Evolutionary conservation across 2,329 filamentous ascomycete species (phyloP).

Genomic region (Aspergillus fijiensis): DNA sequence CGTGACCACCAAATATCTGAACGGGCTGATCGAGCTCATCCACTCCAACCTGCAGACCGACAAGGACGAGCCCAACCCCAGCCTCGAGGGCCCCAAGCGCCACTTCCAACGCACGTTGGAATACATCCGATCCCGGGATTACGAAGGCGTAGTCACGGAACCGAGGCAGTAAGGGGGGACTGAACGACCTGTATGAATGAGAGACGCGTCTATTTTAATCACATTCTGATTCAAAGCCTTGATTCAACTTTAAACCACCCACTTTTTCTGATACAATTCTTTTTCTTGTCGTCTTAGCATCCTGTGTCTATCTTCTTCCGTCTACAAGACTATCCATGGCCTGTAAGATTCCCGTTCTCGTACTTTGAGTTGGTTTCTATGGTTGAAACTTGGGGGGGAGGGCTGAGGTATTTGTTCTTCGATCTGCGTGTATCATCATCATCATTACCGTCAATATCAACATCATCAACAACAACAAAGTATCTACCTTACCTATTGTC

Average conservation of each 20-base stretch:
- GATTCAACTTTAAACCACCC: too few relatives aligned
- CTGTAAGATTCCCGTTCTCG: background rate
- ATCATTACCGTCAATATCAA: background rate
- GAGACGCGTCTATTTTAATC: slow-evolving; percentile 9
- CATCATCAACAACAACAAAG: too few relatives aligned
- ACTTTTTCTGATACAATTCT: too few relatives aligned
- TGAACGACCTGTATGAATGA: slow-evolving; percentile 3
- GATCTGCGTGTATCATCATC: background rate
- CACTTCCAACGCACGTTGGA: slow-evolving; percentile 95
- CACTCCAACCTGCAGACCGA: slow-evolving; percentile 91
- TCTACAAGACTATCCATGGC: background rate
- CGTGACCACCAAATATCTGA: slow-evolving; percentile 96
- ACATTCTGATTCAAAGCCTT: background rate
- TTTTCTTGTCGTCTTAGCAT: too few relatives aligned
- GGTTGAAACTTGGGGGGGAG: too few relatives aligned
- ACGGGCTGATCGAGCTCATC: slow-evolving; percentile 96
- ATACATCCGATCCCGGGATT: slow-evolving; percentile 87
- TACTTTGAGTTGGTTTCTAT: background rate
- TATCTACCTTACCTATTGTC: too few relatives aligned
- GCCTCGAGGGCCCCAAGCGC: slow-evolving; percentile 83
- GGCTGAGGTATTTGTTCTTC: too few relatives aligned
- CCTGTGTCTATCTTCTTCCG: too few relatives aligned
- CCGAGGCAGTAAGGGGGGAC: slow-evolving; percentile 44
- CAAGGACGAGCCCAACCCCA: slow-evolving; percentile 63
- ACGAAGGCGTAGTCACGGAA: slow-evolving; percentile 82